Conservation (phyloP, 176 grass and related monocot species). For the Ensete glaucum region DNA sequence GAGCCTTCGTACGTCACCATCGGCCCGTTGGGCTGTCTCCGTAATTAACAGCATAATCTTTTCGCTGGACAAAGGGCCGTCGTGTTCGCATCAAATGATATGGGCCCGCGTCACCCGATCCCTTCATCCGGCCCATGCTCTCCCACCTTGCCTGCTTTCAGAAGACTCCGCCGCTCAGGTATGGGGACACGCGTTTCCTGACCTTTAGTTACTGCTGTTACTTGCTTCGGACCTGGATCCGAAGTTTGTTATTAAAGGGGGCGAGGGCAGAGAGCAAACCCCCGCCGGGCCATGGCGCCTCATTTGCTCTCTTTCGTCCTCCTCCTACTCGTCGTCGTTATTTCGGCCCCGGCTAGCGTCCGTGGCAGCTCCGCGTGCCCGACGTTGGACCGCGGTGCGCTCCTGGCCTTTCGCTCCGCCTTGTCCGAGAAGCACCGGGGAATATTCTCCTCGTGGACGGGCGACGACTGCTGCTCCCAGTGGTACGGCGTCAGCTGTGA, state of each 20-base stretch:
- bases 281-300: background rate
- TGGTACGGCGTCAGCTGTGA: slow-evolving; percentile 98
- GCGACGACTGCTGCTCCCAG: slow-evolving; percentile 50
- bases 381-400: slow-evolving; percentile 2
- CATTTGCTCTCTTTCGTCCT: background rate
- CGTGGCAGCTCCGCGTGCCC: background rate
- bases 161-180: too few relatives aligned
- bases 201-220: too few relatives aligned
- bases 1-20: too few relatives aligned
- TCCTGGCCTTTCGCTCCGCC: slow-evolving; percentile 5
- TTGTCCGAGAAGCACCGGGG: slow-evolving; percentile 1
- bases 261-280: background rate
- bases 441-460: slow-evolving; percentile 15
- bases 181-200: too few relatives aligned
- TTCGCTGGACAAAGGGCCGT: too few relatives aligned
- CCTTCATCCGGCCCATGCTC: too few relatives aligned
- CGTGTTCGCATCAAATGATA: too few relatives aligned
- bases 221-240: background rate
- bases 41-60: too few relatives aligned
- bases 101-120: too few relatives aligned
- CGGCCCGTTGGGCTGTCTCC: too few relatives aligned
- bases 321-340: background rate
- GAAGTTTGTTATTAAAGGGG: background rate
- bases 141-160: too few relatives aligned
- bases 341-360: background rate